Percentiles rank a stretch among this genome's conserved stretches.
phyloP scores from a whole-genome alignment of 805 yeast species.

The Candida arabinofermentans region DNA sequence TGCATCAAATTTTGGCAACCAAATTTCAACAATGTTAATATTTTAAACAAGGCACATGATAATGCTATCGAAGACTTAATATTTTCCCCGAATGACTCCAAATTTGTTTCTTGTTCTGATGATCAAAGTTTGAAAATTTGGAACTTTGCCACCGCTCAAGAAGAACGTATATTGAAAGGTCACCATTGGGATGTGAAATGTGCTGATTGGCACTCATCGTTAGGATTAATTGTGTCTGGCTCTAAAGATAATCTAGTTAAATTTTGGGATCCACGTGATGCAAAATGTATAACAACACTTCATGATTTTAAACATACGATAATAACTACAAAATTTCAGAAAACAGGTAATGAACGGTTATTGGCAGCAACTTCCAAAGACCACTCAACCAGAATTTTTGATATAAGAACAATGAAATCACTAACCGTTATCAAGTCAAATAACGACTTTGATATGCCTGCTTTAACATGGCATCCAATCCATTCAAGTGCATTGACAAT shows the following conservation, averaged over 20 bases:
- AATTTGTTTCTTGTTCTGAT: conserved; percentile 92
- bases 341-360: conserved; percentile 60
- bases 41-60: conserved; percentile 63
- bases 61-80: conserved; percentile 84
- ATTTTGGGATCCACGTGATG: conserved; percentile 92
- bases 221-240: conserved; percentile 86
- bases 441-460: conserved; percentile 76
- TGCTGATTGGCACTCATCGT: conserved; percentile 92
- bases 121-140: conserved; percentile 88
- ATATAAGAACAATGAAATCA: conserved; percentile 80
- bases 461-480: conserved; percentile 90
- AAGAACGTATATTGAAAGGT: conserved; percentile 76
- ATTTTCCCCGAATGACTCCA: conserved; percentile 85
- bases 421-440: conserved; percentile 63
- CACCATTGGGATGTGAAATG: conserved; percentile 99
- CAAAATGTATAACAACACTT: conserved; percentile 69
- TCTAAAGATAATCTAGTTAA: conserved; percentile 93
- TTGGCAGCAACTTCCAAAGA: conserved; percentile 88
- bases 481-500: conserved; percentile 76
- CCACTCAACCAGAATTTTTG: conserved; percentile 82
- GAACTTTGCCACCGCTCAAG: conserved; percentile 86
- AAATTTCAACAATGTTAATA: conserved; percentile 92
- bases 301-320: conserved; percentile 95
- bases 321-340: conserved; percentile 78
- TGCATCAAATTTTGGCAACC: conserved; percentile 95